phyloP scores from a whole-genome alignment of 1,284 basidiomycete species.

The Ustilago sp. region DNA sequence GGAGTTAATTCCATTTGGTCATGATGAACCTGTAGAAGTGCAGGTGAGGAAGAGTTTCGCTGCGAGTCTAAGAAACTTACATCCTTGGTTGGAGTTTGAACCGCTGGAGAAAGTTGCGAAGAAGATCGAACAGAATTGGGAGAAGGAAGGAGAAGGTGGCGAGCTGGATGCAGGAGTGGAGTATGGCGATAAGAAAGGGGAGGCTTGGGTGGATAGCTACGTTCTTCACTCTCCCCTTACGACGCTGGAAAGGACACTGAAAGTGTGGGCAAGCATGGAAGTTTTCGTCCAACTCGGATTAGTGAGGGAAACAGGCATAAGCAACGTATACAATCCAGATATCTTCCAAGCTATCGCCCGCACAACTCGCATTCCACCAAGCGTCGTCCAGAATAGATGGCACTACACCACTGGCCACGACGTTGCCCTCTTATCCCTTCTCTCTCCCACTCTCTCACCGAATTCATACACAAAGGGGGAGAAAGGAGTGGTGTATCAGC shows the following conservation, averaged over 20 bases:
- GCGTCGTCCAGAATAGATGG: constrained; percentile 66
- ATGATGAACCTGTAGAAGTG: constrained; percentile 45
- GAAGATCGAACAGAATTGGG: constrained; percentile 26
- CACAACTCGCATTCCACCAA: constrained; percentile 45
- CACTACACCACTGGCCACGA: constrained; percentile 66
- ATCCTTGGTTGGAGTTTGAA: constrained; percentile 48
- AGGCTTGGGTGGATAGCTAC: constrained; percentile 64
- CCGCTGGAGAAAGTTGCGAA: constrained; percentile 16
- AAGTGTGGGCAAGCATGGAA: constrained; percentile 65
- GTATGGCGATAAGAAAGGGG: constrained; percentile 33
- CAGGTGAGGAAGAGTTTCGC: constrained; percentile 56
- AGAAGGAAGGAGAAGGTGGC: not conserved
- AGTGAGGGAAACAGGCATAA: constrained; percentile 59
- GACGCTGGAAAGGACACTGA: constrained; percentile 59
- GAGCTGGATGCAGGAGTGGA: constrained; percentile 38
- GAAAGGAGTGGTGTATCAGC: constrained; percentile 56
- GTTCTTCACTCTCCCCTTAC: constrained; percentile 61
- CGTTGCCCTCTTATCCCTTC: constrained; percentile 60
- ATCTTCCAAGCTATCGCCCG: constrained; percentile 57
- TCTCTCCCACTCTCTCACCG: constrained; percentile 57
- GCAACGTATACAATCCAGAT: constrained; percentile 63
- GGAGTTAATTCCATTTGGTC: constrained; percentile 51
- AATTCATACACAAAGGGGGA: constrained; percentile 45
- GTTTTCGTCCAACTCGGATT: constrained; percentile 56
- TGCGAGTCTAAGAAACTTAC: constrained; percentile 44